These are phyloP conservation scores for Teunomyces stri DNA, from an alignment of 805 yeast species.

Conservation along the genomic window DNA sequence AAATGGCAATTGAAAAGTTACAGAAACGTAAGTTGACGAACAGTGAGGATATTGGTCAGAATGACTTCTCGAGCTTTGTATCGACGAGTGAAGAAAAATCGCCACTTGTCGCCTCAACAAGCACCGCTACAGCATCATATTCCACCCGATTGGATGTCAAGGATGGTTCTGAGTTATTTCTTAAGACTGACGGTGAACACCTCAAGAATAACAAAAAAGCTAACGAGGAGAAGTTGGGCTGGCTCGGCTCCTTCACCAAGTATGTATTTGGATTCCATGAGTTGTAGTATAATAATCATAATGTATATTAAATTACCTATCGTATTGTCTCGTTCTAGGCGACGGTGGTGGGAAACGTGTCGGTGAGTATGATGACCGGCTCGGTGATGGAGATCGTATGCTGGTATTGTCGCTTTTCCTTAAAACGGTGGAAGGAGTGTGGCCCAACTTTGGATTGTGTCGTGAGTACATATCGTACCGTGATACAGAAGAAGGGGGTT, in stretches of 20 bases:
- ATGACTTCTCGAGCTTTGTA: constrained; percentile 10
- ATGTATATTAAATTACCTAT: constrained; percentile 1
- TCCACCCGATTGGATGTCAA: constrained; percentile 35
- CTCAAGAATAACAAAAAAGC: constrained; percentile 17
- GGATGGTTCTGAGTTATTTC: constrained; percentile 39
- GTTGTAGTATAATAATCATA: constrained; percentile 19
- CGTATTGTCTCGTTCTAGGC: background rate
- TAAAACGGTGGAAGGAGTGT: background rate
- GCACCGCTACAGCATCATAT: constrained; percentile 11
- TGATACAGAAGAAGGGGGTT: background rate
- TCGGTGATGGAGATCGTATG: constrained; percentile 1
- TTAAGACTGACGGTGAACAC: constrained; percentile 25
- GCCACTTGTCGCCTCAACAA: background rate
- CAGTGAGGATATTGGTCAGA: constrained; percentile 50
- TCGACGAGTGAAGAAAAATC: constrained; percentile 4
- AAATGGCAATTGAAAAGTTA: constrained; percentile 58
- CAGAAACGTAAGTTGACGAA: constrained; percentile 42
- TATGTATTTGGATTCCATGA: constrained; percentile 45
- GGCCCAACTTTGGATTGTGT: background rate
- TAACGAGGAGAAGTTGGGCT: constrained; percentile 29
- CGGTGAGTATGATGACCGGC: background rate
- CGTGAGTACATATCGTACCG: background rate
- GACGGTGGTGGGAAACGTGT: constrained; percentile 4
- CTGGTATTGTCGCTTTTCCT: background rate
- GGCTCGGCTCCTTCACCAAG: constrained; percentile 31